A percentile compares a stretch with the other conserved stretches of the same genome.
phyloP scores from a whole-genome alignment of 371 early-diverging fungal species.

The Blakeslea trispora region DNA sequence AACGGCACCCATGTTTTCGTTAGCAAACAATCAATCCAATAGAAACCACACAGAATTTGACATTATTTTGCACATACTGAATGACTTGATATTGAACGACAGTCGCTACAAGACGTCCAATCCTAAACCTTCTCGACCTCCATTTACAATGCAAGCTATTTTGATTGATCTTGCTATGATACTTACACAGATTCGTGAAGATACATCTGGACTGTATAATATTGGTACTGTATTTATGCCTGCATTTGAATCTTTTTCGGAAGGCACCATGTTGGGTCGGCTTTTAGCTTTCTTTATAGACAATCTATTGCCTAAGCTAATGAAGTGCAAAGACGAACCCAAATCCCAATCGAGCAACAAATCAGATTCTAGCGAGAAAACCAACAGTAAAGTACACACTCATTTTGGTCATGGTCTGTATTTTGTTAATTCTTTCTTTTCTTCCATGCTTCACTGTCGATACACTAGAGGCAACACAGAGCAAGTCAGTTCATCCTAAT shows the following conservation, averaged over 20 bases:
- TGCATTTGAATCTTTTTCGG: slow-evolving; percentile 45
- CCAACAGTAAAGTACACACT: background rate
- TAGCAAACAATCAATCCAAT: slow-evolving; percentile 17
- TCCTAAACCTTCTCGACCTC: slow-evolving; percentile 60
- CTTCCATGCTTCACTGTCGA: too few species aligned
- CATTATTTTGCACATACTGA: slow-evolving; percentile 40
- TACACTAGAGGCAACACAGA: background rate
- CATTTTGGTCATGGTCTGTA: background rate
- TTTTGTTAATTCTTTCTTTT: too few species aligned
- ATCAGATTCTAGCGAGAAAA: background rate
- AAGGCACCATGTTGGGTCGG: slow-evolving; percentile 36
- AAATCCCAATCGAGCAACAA: slow-evolving; percentile 1
- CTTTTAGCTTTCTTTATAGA: slow-evolving; percentile 42
- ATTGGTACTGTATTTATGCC: slow-evolving; percentile 44
- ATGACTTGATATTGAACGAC: slow-evolving; percentile 58
- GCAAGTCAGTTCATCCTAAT: slow-evolving; percentile 1
- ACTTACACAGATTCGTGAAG: slow-evolving; percentile 34
- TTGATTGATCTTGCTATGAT: slow-evolving; percentile 54
- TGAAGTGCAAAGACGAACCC: slow-evolving; percentile 25
- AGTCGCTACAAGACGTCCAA: slow-evolving; percentile 54
- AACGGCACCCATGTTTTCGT: slow-evolving; percentile 2
- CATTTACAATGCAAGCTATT: slow-evolving; percentile 53
- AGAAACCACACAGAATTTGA: slow-evolving; percentile 24
- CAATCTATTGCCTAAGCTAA: slow-evolving; percentile 41
- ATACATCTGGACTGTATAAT: slow-evolving; percentile 30